Percentiles rank a stretch among this genome's conserved stretches.
Evolutionary conservation across 352 stramenopile species (phyloP).

Genomic region (Phytophthora fragariae): DNA sequence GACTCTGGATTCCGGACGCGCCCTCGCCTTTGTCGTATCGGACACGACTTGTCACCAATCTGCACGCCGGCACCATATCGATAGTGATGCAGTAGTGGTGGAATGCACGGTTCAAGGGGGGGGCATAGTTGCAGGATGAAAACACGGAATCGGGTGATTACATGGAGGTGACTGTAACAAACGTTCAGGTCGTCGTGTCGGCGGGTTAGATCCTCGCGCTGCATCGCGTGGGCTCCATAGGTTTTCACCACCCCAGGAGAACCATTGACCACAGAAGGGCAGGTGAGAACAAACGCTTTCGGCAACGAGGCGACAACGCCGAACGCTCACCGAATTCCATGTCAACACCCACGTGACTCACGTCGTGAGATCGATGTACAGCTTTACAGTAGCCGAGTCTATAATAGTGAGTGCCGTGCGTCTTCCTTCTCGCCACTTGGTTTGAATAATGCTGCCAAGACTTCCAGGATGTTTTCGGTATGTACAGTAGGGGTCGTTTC

Average conservation of each 20-base stretch:
- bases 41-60: background rate
- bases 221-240: constrained; percentile 30
- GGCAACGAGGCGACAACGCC: constrained; percentile 4
- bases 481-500: background rate
- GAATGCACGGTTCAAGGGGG: background rate
- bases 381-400: too few species aligned
- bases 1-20: background rate
- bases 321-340: constrained; percentile 22
- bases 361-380: background rate
- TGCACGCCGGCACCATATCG: background rate
- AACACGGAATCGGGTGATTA: constrained; percentile 3
- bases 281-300: background rate
- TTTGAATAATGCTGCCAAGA: background rate
- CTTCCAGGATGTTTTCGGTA: background rate
- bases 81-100: background rate
- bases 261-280: constrained; percentile 26
- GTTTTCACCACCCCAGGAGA: constrained; percentile 32
- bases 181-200: constrained; percentile 25
- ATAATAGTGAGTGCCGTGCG: too few species aligned
- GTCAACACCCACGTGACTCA: background rate
- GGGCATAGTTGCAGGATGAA: background rate
- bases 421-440: background rate
- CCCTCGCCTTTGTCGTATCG: background rate
- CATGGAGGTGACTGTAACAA: background rate
- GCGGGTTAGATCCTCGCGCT: constrained; percentile 24